Evolutionary conservation across 1,284 basidiomycete genomes (phyloP), one percentile per base, ranked within the genome.

Genomic region (Meripilus lineatus): DNA sequence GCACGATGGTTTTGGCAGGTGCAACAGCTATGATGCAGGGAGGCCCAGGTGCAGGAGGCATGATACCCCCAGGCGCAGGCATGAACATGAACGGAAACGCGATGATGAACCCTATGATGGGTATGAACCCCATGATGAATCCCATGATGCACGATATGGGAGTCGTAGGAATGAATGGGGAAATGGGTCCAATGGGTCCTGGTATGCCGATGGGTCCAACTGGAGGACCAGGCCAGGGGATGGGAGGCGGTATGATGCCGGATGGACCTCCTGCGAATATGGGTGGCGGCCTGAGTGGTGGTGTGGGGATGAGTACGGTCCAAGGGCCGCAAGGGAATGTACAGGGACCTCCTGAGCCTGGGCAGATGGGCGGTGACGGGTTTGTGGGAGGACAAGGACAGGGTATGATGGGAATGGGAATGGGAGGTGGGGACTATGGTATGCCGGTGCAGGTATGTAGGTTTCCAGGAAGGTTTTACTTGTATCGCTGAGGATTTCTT

Each of bases 1-100:
- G 88, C 33, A 79, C 81, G 45, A 89, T 89, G 85, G 86, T 88
- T 44, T 84, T 85, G 77, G 84, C 80, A 11, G 81, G 82, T 32
- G 80, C 82, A 44, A 81, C 75, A 24, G 76, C 79, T 11, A 81
- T 85, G 76, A 86, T 84, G 84, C 71, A 68, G 43, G 74, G 69
- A 5, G 70, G 65, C 38, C 65, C 67, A 6, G 75, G 69, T 41
- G 65, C 69, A n/a, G 58, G 49, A 3, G 74, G 67, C 15, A 84
- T 87, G 81, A 81, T 87, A 75, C 59, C 59, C 18, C 57, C 61
- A 1, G 63, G 59, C 7, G 57, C 49, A 10, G 58, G 58, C 18
- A 66, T 66, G 62, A 61, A 58, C 55, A 62, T 62, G 59, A 64
- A 62, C 48, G 59, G 57, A 36, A 58, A 56, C 39, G 55, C 58